Evolutionary conservation across 2,329 filamentous ascomycete species (phyloP), one percentile per base, ranked within the genome.

Genomic region (Alternaria gansuensis): DNA sequence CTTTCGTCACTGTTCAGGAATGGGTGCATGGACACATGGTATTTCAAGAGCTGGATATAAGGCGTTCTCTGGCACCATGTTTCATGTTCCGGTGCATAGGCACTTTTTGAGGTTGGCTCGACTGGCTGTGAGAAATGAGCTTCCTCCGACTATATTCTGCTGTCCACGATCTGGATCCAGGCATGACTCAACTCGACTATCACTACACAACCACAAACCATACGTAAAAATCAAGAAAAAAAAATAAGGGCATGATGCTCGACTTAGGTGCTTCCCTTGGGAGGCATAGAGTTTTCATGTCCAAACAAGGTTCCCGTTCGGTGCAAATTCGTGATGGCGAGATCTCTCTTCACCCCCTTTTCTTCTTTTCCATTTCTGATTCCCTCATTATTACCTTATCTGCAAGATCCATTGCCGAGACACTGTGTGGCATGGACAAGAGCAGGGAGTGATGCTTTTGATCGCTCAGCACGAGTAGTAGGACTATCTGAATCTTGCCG

Each of bases 241-340:
- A 75, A 75, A 75, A 75, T 70, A 68, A 71, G 70, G 73, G 71
- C 70, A 73, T 73, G 61, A 69, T 69, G 67, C 70, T 73, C 68
- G 50, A 59, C 68, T 66, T 64, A 63, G 37, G 37, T 54, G 51
- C 48, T 36, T 60, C 45, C 43, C 34, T 54, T 13, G 37, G 40
- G 51, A 46, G 58, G 57, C 58, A 58, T 57, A 62, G 67, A 59
- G 71, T 74, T 59, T 69, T 68, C 60, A 69, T 73, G 73, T 70
- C 70, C 68, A 67, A 68, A 14, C 40, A 31, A 21, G 24, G 36
- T 37, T 46, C 23, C 14, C 31, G 29, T 49, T 37, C 36, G 26
- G 34, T 44, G 28, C 41, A 6, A 8, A n/a, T 59, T 17, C 23
- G 52, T 56, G 57, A 51, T 33, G 33, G 33, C 51, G 45, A 45